Base-by-base conservation (phyloP, 352 stramenopile genomes). In the Phytophthora pisi region DNA sequence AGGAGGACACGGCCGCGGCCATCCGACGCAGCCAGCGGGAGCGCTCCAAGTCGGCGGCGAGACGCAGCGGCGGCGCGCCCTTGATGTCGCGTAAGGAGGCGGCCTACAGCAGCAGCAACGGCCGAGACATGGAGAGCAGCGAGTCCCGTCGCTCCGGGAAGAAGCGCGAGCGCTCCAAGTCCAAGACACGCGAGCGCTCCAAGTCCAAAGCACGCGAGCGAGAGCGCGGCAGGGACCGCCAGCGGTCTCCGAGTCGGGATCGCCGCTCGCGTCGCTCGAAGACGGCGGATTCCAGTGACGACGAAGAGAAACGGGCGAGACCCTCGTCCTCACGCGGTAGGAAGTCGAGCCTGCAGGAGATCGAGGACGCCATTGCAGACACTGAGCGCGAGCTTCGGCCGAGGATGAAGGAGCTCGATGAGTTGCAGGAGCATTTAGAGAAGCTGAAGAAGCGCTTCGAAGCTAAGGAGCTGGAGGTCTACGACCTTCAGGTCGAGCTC, bases 401-500 rank as follows among this genome's bases (percentile, higher is more conserved):
- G 18, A 84, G 79, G 46, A 81, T 84, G 51, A 67, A 75, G 24
- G 78, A 91, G 47, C 47, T 92, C 0, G 57, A 73, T 10, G 53
- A 70, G 16, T 40, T 94, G 10, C 66, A 77, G 5, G 62, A 76
- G 1, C 51, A 90, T 28, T 31, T 86, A 38, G 30, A 28, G n/a
- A 67, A 74, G 51, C 30, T 89, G 5, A 36, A 77, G 50, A 66
- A 74, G 53, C 81, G 66, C 4, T 52, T 91, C 1, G 71, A 92
- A 5, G 56, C 51, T 6, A 88, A 90, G 58, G 78, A 78, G 51
- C 78, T 93, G 55, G 76, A 92, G 55, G 71, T 94, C 16, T 78
- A 81, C 69, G 82, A 93, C 40, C 65, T 92, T 47, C 66, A 91
- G 61, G 76, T 92, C 6, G 72, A 83, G 31, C 50, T 94, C 18